A percentile compares a stretch with the other conserved stretches of the same genome.
Conservation (phyloP, 2,329 filamentous ascomycete genomes). For the Cryphonectria naterciae region DNA sequence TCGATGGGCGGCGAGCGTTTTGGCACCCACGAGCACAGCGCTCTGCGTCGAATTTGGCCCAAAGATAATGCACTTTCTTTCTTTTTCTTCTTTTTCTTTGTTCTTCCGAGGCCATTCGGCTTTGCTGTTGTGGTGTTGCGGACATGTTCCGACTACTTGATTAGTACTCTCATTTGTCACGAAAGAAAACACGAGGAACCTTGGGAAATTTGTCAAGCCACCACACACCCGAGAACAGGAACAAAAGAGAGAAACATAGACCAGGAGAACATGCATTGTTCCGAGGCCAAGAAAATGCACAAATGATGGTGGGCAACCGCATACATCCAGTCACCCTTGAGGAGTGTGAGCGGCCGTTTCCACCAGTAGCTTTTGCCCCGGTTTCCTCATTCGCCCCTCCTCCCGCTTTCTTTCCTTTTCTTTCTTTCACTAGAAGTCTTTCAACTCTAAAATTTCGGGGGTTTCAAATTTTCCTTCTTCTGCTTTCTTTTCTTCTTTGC, state of each 20-base stretch:
- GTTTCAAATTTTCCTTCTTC: too few species aligned
- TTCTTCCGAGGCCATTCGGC: background rate
- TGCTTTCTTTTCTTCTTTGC: too few species aligned
- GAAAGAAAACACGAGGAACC: background rate
- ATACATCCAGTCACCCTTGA: background rate
- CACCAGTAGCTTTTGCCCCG: too few species aligned
- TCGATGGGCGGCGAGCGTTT: too few species aligned
- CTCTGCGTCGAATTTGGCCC: background rate
- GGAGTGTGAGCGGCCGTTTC: too few species aligned
- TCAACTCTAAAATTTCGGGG: background rate
- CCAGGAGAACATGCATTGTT: background rate
- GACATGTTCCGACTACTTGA: background rate
- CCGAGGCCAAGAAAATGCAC: too few species aligned
- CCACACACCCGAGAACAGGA: background rate
- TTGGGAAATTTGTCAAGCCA: background rate
- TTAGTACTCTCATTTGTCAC: background rate
- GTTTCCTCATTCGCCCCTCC: too few species aligned
- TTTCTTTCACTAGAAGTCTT: background rate
- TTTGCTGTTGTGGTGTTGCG: background rate
- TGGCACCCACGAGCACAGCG: background rate
- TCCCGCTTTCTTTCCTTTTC: background rate
- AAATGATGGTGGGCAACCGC: too few species aligned
- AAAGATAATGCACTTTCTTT: too few species aligned
- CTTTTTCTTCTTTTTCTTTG: too few species aligned
- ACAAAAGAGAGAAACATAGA: too few species aligned